Percentiles rank a stretch among this genome's conserved stretches.
These are phyloP conservation scores for Earliella scabrosa DNA, from an alignment of 1,284 basidiomycete genomes.

Conservation along the genomic window DNA sequence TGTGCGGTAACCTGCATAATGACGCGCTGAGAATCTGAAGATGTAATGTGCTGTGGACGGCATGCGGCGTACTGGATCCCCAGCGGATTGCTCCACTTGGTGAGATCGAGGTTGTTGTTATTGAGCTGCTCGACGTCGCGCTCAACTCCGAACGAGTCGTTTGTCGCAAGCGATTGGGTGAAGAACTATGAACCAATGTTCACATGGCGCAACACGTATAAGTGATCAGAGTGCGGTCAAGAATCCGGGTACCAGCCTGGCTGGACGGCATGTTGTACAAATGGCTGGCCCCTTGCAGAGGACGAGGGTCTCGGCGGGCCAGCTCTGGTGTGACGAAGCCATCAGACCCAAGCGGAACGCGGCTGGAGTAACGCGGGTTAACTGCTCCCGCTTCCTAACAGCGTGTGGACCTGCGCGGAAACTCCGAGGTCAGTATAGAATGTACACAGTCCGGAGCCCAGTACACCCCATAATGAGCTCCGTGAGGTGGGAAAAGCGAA, in stretches of 20 bases:
- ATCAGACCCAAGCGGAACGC: no score
- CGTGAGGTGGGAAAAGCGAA: no score
- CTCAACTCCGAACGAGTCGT: conserved; percentile 96
- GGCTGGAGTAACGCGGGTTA: no score
- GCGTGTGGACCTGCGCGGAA: no score
- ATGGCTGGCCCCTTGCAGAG: conserved; percentile 35
- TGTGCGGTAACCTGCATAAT: conserved; percentile 75
- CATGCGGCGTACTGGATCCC: conserved; percentile 72
- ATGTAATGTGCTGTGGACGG: no score
- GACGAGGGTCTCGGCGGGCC: no score
- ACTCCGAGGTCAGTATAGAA: no score
- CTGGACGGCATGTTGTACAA: conserved; percentile 79
- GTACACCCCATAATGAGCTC: no score
- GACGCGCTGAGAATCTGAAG: not conserved
- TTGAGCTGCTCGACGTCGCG: conserved; percentile 68
- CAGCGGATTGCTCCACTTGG: conserved; percentile 95
- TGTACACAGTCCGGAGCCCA: no score
- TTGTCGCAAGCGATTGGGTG: conserved; percentile 80
- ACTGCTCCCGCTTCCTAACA: no score
- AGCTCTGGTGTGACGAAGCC: no score
- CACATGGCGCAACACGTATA: conserved; percentile 46
- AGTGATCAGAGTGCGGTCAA: conserved; percentile 82
- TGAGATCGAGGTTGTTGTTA: conserved; percentile 72
- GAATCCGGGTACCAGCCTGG: conserved; percentile 79
- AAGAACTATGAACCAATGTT: no score